phyloP scores from a whole-genome alignment of 805 yeast species.

The Candida manassasensis region DNA sequence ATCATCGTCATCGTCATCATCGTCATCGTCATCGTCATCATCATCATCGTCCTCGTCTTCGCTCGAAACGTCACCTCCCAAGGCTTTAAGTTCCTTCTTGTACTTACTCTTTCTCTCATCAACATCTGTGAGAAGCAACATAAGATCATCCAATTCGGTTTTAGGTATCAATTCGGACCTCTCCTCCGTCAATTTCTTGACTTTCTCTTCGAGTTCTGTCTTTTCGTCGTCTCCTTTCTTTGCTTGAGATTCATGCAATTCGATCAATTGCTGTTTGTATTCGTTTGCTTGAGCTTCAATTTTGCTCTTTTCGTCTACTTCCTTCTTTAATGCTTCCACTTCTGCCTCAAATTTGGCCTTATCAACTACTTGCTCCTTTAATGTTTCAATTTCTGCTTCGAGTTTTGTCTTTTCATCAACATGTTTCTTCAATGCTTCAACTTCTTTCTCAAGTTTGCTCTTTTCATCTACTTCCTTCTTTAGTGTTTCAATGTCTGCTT shows the following conservation, averaged over 20 bases:
- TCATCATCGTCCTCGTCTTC: slow-evolving; percentile 70
- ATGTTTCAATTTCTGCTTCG: slow-evolving; percentile 1
- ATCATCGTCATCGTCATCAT: slow-evolving; percentile 25
- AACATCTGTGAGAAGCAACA: slow-evolving; percentile 70
- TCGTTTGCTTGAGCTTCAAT: not conserved
- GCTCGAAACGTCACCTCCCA: slow-evolving; percentile 62
- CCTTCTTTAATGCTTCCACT: slow-evolving; percentile 3
- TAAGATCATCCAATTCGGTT: slow-evolving; percentile 64
- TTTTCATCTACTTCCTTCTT: slow-evolving; percentile 1
- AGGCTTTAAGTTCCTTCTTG: slow-evolving; percentile 43
- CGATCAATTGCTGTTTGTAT: not conserved
- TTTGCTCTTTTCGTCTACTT: not conserved
- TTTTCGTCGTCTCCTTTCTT: slow-evolving; percentile 2
- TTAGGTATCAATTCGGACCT: slow-evolving; percentile 34
- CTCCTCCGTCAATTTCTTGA: slow-evolving; percentile 9
- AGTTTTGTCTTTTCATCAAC: slow-evolving; percentile 8
- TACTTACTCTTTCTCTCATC: slow-evolving; percentile 64
- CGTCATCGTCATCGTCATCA: slow-evolving; percentile 51
- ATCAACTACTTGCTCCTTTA: slow-evolving; percentile 1
- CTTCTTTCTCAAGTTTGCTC: slow-evolving; percentile 4
- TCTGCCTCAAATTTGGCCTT: not conserved
- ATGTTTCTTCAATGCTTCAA: not conserved
- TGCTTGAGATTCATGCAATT: slow-evolving; percentile 1
- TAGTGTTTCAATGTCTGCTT: not conserved
- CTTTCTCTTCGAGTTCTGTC: slow-evolving; percentile 3